Evolutionary conservation across 2,329 filamentous ascomycete species (phyloP).

Genomic region (Penicillium sclerotigenum): DNA sequence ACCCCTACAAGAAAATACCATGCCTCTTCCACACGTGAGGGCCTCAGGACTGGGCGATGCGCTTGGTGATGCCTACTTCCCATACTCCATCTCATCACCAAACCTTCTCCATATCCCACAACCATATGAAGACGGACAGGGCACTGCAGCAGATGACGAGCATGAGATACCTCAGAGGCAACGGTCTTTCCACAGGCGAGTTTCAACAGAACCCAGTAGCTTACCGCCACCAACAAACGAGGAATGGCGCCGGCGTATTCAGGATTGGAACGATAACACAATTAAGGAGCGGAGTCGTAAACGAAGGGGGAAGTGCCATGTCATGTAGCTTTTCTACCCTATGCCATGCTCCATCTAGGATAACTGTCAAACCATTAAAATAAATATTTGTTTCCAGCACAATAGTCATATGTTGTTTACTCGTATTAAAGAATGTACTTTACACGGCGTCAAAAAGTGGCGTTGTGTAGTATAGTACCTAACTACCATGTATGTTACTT

Average conservation of each 20-base stretch:
- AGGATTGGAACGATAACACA: conserved; percentile 41
- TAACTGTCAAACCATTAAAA: background rate
- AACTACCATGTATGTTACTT: background rate
- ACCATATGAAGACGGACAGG: conserved; percentile 18
- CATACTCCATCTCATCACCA: conserved; percentile 35
- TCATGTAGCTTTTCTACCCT: conserved; percentile 34
- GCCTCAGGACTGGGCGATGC: conserved; percentile 18
- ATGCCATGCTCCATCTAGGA: background rate
- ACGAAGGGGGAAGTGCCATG: conserved; percentile 34
- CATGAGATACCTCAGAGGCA: conserved; percentile 20
- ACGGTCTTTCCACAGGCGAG: conserved; percentile 27
- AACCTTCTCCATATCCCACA: conserved; percentile 29
- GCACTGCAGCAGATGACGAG: conserved; percentile 20
- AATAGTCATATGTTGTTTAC: background rate
- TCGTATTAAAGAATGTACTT: background rate
- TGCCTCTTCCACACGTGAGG: conserved; percentile 14
- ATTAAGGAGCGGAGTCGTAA: conserved; percentile 37
- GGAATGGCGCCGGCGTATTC: conserved; percentile 39
- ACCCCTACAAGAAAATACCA: background rate
- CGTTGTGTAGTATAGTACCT: background rate
- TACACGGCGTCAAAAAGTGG: background rate
- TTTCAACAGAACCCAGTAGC: conserved; percentile 34
- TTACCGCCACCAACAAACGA: conserved; percentile 31
- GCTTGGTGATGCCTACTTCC: conserved; percentile 24
- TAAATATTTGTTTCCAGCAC: background rate